Evolutionary conservation across 225 moss, liverwort and hornwort species (phyloP), one percentile per base, ranked within the genome.

Genomic region (Pseudoscleropodium purum): DNA sequence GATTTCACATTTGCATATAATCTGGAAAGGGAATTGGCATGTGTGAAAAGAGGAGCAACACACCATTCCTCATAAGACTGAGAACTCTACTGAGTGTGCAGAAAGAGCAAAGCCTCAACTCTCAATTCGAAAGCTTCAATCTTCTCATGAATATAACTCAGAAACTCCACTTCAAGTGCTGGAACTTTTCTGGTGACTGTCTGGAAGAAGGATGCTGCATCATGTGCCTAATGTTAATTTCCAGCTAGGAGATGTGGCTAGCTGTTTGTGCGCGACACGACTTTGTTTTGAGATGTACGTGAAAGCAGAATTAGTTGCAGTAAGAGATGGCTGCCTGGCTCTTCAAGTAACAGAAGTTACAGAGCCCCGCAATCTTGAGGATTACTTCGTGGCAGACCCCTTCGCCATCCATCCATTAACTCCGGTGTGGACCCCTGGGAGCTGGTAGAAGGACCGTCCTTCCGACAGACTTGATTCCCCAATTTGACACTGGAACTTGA

Each of bases 401-500:
- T 85, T 92, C 84, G 87, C 89, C 81, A 84, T 85, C 89, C 73
- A 74, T 82, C 65, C 82, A 45, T 63, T 51, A 84, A 84, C 84
- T 68, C 86, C 80, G 80, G 63, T 73, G 88, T 72, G 69, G 79
- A 79, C 87, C 68, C 31, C 85, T 85, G 45, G 47, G 85, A 81
- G 81, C 73, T 60, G 66, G 79, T 57, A 3, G 59, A 18, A 57
- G 86, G 88, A 92, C 92, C 54, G 80, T 80, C 89, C 78, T 66
- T 90, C 76, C 89, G 77, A 66, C 77, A 65, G 90, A 79, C 82
- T 82, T 81, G 61, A 92, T 85, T 90, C 88, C 75, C 64, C 52
- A 81, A 68, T 90, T 87, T 84, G 91, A 86, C 69, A 89, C 88
- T 67, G 90, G 77, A 86, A 84, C 86, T 88, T 89, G 85, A 83